These are phyloP conservation scores for Pichia sp. DNA, from an alignment of 1,139 yeast genomes.

Conservation along the genomic window DNA sequence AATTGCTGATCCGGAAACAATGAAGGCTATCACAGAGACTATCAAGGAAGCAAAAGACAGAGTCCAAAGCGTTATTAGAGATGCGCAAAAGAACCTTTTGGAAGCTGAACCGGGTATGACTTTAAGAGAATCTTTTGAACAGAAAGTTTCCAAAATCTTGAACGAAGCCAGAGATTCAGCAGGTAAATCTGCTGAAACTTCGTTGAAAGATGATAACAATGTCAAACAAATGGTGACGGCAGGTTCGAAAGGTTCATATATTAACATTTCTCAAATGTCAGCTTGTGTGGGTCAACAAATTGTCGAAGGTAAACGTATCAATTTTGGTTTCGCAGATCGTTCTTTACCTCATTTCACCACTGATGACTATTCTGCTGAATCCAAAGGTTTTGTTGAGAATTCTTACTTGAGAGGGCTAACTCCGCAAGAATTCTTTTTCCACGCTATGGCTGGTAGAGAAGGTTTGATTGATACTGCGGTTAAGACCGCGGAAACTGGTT, in stretches of 20 bases:
- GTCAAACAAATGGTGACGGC: slow-evolving; percentile 99
- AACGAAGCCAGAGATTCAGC: slow-evolving; percentile 99
- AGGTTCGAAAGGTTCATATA: slow-evolving; percentile 98
- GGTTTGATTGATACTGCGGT: slow-evolving; percentile 96
- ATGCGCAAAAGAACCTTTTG: slow-evolving; percentile 82
- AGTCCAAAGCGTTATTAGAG: slow-evolving; percentile 87
- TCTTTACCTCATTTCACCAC: slow-evolving; percentile 96
- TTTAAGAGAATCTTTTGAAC: slow-evolving; percentile 95
- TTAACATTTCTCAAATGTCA: slow-evolving; percentile 98
- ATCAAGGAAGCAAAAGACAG: slow-evolving; percentile 88
- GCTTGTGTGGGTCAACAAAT: slow-evolving; percentile 99
- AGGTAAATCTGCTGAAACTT: slow-evolving; percentile 97
- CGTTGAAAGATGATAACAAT: slow-evolving; percentile 87
- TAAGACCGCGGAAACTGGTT: slow-evolving; percentile 98
- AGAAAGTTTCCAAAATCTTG: slow-evolving; percentile 88
- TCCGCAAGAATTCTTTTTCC: slow-evolving; percentile 98
- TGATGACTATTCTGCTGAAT: slow-evolving; percentile 97
- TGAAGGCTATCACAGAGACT: slow-evolving; percentile 88
- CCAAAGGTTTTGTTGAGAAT: slow-evolving; percentile 96
- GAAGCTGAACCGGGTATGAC: slow-evolving; percentile 99
- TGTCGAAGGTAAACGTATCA: slow-evolving; percentile 99
- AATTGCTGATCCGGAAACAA: slow-evolving; percentile 94
- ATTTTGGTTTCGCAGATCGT: slow-evolving; percentile 94
- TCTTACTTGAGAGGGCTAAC: slow-evolving; percentile 96
- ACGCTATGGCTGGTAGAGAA: slow-evolving; percentile 99